These are phyloP conservation scores for Phaseolus lunatus DNA, from an alignment of 306 rosid species.

Conservation along the genomic window DNA sequence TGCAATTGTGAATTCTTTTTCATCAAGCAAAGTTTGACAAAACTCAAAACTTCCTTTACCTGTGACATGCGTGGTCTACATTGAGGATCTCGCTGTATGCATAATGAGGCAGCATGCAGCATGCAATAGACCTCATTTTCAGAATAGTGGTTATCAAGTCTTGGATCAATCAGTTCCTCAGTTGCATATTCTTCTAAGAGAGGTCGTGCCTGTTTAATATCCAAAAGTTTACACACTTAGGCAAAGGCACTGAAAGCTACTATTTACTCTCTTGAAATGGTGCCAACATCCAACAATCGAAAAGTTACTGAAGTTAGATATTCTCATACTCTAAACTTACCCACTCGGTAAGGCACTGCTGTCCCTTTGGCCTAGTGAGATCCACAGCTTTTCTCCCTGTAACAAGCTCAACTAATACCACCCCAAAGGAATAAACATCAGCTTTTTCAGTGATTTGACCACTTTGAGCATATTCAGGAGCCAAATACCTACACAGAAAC, in stretches of 20 bases:
- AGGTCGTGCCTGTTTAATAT: slow-evolving; percentile 80
- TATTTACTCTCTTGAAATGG: slow-evolving; percentile 28
- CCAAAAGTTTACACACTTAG: slow-evolving; percentile 31
- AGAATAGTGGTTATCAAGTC: slow-evolving; percentile 68
- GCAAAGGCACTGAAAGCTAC: slow-evolving; percentile 10
- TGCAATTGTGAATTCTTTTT: neutral
- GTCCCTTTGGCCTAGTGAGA: slow-evolving; percentile 91
- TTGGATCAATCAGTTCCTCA: slow-evolving; percentile 89
- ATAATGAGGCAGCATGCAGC: slow-evolving; percentile 90
- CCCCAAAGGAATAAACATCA: slow-evolving; percentile 97
- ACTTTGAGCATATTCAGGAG: slow-evolving; percentile 98
- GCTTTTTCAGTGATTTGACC: slow-evolving; percentile 99
- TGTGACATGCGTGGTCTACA: slow-evolving; percentile 96
- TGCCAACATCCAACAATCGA: neutral
- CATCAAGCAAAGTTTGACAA: slow-evolving; percentile 3
- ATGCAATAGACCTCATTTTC: slow-evolving; percentile 90
- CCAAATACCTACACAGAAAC: slow-evolving; percentile 75
- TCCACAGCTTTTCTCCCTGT: slow-evolving; percentile 98
- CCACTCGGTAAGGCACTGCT: slow-evolving; percentile 99
- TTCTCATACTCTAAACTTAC: slow-evolving; percentile 52
- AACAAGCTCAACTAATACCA: slow-evolving; percentile 92
- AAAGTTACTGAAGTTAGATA: neutral
- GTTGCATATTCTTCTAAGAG: slow-evolving; percentile 79
- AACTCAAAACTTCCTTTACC: slow-evolving; percentile 53
- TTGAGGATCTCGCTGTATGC: slow-evolving; percentile 93